These are phyloP conservation scores for Eucalyptus erythrocorys DNA, from an alignment of 345 rosid species.

Conservation along the genomic window DNA sequence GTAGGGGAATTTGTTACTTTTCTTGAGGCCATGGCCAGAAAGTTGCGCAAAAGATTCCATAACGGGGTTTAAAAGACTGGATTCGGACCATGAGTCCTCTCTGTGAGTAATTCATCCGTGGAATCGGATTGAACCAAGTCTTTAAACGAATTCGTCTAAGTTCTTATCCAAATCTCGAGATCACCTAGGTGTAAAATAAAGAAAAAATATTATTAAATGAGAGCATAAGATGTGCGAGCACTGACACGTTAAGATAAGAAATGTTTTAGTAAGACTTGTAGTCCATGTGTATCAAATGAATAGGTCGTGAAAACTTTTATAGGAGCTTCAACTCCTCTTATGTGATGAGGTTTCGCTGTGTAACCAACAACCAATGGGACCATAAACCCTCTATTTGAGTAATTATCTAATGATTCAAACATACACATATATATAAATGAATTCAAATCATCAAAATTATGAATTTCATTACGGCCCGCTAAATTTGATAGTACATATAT, in stretches of 20 bases:
- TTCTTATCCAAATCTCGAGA: too few relatives aligned
- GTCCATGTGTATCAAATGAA: too few relatives aligned
- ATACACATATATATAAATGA: fast-evolving
- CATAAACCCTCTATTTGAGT: fast-evolving
- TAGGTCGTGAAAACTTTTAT: fast-evolving
- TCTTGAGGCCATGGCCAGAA: background rate
- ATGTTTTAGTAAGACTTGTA: fast-evolving
- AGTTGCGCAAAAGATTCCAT: background rate
- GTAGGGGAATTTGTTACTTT: background rate
- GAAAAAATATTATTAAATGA: fast-evolving
- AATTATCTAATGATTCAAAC: too few relatives aligned
- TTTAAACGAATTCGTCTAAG: too few relatives aligned
- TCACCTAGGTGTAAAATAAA: background rate
- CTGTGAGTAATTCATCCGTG: background rate
- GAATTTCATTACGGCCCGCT: fast-evolving
- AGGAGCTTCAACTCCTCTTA: background rate
- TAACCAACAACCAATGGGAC: too few relatives aligned
- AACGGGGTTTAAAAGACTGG: background rate
- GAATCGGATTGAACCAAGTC: too few relatives aligned
- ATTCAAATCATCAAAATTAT: background rate
- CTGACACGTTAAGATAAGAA: fast-evolving
- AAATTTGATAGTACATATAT: background rate
- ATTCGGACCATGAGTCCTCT: background rate
- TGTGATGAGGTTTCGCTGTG: too few relatives aligned
- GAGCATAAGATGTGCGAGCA: fast-evolving